These are phyloP conservation scores for Talaromyces nanjingensis DNA, from an alignment of 495 filamentous ascomycete genomes.

Conservation along the genomic window DNA sequence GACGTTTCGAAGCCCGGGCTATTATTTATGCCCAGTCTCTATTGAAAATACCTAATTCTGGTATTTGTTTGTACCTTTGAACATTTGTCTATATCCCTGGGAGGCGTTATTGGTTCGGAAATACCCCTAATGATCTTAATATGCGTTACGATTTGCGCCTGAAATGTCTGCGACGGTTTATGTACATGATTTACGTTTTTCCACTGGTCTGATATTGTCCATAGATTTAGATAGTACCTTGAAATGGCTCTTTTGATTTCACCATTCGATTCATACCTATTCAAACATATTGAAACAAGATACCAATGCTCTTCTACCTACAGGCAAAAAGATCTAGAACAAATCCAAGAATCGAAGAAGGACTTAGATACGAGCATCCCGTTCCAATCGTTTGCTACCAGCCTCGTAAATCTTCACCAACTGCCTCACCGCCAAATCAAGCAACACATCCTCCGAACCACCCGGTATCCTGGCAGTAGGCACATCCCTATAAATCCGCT, in stretches of 20 bases:
- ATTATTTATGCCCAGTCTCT: not conserved
- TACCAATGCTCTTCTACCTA: not conserved
- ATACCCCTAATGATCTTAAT: not conserved
- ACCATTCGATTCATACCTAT: not conserved
- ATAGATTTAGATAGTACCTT: not conserved
- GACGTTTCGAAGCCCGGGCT: not conserved
- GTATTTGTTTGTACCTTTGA: not conserved
- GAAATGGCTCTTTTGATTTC: not conserved
- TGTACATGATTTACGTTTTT: not conserved
- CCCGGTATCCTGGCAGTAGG: slow-evolving; percentile 58
- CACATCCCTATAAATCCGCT: slow-evolving; percentile 61
- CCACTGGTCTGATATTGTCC: not conserved
- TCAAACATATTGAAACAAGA: not conserved
- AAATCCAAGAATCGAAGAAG: not conserved
- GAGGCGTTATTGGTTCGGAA: not conserved
- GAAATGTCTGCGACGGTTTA: slow-evolving; percentile 25
- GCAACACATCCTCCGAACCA: slow-evolving; percentile 68
- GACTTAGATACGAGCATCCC: slow-evolving; percentile 29
- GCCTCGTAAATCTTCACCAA: slow-evolving; percentile 64
- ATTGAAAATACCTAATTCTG: not conserved
- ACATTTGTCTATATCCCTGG: not conserved
- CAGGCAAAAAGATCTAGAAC: not conserved
- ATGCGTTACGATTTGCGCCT: not conserved
- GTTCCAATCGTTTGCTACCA: slow-evolving; percentile 54
- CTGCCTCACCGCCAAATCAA: slow-evolving; percentile 64